These are phyloP conservation scores for Umbellularia californica DNA, from an alignment of 164 flowering plant species.

Conservation along the genomic window DNA sequence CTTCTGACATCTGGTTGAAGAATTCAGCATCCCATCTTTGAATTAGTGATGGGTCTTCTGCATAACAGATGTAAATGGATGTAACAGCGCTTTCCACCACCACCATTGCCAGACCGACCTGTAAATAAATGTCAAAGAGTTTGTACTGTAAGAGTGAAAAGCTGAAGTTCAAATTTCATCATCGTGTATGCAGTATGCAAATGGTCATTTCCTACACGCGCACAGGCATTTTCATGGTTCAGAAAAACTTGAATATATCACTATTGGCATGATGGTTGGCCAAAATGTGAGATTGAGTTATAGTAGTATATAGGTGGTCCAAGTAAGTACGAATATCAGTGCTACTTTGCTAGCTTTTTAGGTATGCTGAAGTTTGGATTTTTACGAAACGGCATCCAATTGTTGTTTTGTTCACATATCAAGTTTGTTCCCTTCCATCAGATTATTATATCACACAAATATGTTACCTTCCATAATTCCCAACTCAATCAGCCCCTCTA, in stretches of 20 bases:
- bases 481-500: background rate
- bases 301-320: no score
- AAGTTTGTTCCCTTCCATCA: background rate
- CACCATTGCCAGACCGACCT: conserved; percentile 94
- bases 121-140: conserved; percentile 7
- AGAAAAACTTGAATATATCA: no score
- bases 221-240: no score
- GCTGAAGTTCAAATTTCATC: background rate
- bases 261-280: no score
- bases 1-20: conserved; percentile 78
- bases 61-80: conserved; percentile 91
- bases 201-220: no score
- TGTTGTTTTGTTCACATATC: background rate
- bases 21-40: conserved; percentile 89
- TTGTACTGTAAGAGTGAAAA: background rate
- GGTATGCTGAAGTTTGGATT: no score
- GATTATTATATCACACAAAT: background rate
- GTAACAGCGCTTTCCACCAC: conserved; percentile 96
- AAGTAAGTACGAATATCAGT: no score
- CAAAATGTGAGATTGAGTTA: no score
- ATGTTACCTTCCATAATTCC: background rate
- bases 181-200: no score
- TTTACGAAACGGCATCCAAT: no score
- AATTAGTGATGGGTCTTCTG: conserved; percentile 83
- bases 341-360: no score